phyloP scores from a whole-genome alignment of 2,329 filamentous ascomycete genomes.

The Beauveria brongniartii region DNA sequence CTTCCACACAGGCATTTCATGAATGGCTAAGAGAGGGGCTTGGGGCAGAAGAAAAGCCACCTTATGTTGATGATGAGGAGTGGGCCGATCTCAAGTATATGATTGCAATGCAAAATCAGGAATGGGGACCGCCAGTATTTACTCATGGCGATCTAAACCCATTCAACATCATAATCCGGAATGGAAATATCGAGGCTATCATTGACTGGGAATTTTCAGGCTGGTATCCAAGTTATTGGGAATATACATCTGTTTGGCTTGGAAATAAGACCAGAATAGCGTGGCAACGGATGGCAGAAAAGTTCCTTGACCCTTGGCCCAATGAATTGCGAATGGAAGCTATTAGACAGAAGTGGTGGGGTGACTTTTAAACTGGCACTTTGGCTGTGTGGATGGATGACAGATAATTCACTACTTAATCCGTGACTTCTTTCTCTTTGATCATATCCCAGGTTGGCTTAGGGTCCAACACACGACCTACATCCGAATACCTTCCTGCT shows the following conservation, averaged over 20 bases:
- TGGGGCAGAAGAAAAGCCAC: conserved; percentile 18
- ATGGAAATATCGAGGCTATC: conserved; percentile 20
- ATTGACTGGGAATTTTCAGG: conserved; percentile 27
- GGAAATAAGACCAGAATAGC: background rate
- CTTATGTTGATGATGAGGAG: conserved; percentile 18
- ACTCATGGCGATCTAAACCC: conserved; percentile 21
- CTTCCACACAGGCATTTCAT: conserved; percentile 24
- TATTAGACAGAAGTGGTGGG: conserved; percentile 8
- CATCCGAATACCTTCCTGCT: background rate
- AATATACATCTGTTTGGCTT: conserved; percentile 16
- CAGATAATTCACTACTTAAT: too few relatives aligned
- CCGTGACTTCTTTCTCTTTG: too few relatives aligned
- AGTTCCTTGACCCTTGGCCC: background rate
- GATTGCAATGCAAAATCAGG: conserved; percentile 18
- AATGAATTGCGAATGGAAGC: conserved; percentile 3
- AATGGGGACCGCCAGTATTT: conserved; percentile 21
- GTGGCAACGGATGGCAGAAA: background rate
- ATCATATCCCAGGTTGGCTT: background rate
- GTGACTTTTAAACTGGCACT: background rate
- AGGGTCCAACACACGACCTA: background rate
- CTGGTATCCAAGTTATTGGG: conserved; percentile 27
- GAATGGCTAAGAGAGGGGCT: conserved; percentile 20
- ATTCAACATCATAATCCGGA: conserved; percentile 22
- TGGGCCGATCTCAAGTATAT: conserved; percentile 16
- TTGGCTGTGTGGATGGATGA: too few relatives aligned